Base-by-base conservation (phyloP, 2,329 filamentous ascomycete genomes). In the Tetracladium maxilliforme region DNA sequence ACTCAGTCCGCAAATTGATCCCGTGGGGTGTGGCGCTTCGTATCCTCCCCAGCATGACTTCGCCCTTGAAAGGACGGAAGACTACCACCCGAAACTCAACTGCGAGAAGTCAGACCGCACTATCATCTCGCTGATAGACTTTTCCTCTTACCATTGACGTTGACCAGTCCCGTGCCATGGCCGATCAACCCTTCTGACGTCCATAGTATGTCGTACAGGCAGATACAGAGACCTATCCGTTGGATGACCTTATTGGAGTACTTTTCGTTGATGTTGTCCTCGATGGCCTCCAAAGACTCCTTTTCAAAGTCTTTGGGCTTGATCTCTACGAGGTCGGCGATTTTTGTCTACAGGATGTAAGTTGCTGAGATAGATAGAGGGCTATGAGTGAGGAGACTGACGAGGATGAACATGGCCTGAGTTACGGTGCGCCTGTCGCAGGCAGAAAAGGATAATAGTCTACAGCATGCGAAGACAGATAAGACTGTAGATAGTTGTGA, bases 211-310 rank as follows among this genome's bases (percentile, higher is more conserved):
- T 95, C 90, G 55, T 90, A 94, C 40, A 98, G 70, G 45, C 81
- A 87, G 38, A 98, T 77, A 44, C 84, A 94, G 4, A 98, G 72
- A 8, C 90, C 90, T 30, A 95, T 75, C 44, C 90, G 90, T 47
- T 93, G 87, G 33, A 98, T 83, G 13, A 82, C 77, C 53, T 87
- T 90, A 56, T 98, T 94, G 31, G 87, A 74, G 51, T 94, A 98
- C 54, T 98, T 98, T 34, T 74, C 66, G 48, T 98, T 95, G 55
- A 98, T 90, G 42, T 90, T 90, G 56, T 98, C 86, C 52, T 94
- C 84, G 34, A 98, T 82, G 2, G 84, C 83, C 34, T 84, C 68
- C 16, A 71, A 67, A 43, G 81, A 92, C 32, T 71, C 64, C 51
- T 90, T 90, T 32, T 73, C 67, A 45, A 95, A 93, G 46, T 94